Percentiles rank a stretch among this genome's conserved stretches.
Evolutionary conservation across 495 filamentous ascomycete genomes (phyloP).

Genomic region (Neurospora sp.): DNA sequence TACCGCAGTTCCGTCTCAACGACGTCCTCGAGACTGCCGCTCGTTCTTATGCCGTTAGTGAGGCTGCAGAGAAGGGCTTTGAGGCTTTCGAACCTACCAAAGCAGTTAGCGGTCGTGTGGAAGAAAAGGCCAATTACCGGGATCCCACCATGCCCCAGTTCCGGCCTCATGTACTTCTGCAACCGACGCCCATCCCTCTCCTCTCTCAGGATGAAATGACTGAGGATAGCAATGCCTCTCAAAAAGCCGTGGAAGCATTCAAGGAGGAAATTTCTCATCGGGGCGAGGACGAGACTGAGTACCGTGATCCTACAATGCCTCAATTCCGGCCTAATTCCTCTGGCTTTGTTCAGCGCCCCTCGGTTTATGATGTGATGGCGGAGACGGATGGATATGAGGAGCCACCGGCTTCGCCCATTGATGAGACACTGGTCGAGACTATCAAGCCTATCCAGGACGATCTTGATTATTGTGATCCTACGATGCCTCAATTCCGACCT

Average conservation of each 20-base stretch:
- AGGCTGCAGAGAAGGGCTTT: not conserved
- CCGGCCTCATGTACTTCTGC: not conserved
- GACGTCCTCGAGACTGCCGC: not conserved
- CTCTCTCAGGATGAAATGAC: not conserved
- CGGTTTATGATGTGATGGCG: not conserved
- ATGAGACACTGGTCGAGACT: not conserved
- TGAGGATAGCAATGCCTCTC: not conserved
- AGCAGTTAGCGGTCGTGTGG: not conserved
- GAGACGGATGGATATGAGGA: not conserved
- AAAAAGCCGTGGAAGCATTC: not conserved
- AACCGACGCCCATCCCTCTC: not conserved
- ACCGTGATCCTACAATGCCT: not conserved
- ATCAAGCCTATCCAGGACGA: not conserved
- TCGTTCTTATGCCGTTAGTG: not conserved
- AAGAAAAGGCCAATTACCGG: not conserved
- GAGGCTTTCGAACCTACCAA: not conserved
- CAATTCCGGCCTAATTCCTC: not conserved
- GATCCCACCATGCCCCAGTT: not conserved
- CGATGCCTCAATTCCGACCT: not conserved
- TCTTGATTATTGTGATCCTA: not conserved
- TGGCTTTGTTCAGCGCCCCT: not conserved
- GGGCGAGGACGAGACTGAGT: not conserved
- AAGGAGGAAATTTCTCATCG: not conserved
- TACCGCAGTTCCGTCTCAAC: not conserved
- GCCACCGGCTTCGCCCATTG: not conserved